Base-by-base conservation (phyloP, 345 rosid genomes). In the Triadica sebifera region DNA sequence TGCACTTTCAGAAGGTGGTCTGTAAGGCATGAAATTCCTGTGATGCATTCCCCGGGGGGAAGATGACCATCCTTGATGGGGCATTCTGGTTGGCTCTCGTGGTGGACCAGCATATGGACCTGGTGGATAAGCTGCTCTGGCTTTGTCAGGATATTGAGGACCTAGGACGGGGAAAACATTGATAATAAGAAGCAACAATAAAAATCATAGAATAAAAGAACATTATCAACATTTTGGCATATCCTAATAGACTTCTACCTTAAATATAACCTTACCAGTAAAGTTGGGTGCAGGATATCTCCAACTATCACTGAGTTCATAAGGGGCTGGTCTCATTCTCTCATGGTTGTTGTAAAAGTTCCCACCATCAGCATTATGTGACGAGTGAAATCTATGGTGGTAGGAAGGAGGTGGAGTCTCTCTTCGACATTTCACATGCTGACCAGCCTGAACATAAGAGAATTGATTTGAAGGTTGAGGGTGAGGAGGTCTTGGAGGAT, bases 391-490 rank as follows among this genome's bases (percentile, higher is more conserved):
- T 81, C 93, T 86, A 75, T 82, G 82, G 51, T 82, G 74, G 80
- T 77, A 82, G 22, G 87, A 74, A 75, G 88, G 89, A 75, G 88
- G 89, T 38, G 92, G 90, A 57, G 75, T 82, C 25, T 89, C 97
- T 72, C 91, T 85, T 46, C 84, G 85, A 37, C 85, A 83, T 66
- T 89, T 87, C 55, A 72, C 53, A 72, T 84, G 87, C 64, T 86
- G 89, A 63, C 84, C 88, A 19, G 87, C 69, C 67, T 84, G 93
- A 73, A 81, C 75, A 77, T 87, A 87, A 17, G 97, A 85, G 64
- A 88, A 91, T 60, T 92, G 98, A 87, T 86, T 83, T 52, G 91
- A 68, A 25, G 88, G 88, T 6, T 87, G 86, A 67, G 81, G 85
- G 76, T 83, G 88, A 22, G 87, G 92, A 43, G 91, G 91, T 68